Evolutionary conservation across 169 alveolate genomes (phyloP).

Genomic region (Cyclospora cayetanensis): DNA sequence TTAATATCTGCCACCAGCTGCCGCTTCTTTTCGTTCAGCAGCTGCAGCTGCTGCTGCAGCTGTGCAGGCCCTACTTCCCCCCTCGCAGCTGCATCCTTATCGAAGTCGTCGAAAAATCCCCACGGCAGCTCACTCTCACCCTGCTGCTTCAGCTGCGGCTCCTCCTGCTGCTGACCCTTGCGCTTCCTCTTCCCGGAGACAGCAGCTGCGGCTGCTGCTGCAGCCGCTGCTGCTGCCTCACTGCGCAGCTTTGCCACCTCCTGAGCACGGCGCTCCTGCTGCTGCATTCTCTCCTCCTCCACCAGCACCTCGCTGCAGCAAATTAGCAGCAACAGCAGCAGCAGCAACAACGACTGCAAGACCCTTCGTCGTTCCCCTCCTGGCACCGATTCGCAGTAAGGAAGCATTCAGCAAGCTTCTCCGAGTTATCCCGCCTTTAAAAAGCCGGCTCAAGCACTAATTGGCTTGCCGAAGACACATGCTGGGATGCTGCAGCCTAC

Average conservation of each 20-base stretch:
- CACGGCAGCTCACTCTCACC: slow-evolving; percentile 25
- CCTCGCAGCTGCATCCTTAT: slow-evolving; percentile 45
- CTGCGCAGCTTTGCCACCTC: slow-evolving; percentile 43
- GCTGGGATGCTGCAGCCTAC: background rate
- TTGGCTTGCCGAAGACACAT: too few species aligned
- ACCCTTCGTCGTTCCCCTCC: too few species aligned
- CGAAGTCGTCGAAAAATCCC: slow-evolving; percentile 46
- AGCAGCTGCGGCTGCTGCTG: slow-evolving; percentile 34
- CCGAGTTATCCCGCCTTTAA: too few species aligned
- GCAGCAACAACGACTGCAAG: too few species aligned
- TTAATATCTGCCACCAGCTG: background rate
- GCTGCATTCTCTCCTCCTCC: slow-evolving; percentile 39
- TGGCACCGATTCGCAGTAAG: too few species aligned
- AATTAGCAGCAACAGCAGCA: background rate
- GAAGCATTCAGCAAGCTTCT: too few species aligned
- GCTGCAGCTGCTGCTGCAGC: slow-evolving; percentile 59
- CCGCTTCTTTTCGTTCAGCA: background rate
- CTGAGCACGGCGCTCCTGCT: slow-evolving; percentile 6
- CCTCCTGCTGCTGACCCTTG: background rate
- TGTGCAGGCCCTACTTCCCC: slow-evolving; percentile 8
- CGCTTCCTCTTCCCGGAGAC: background rate
- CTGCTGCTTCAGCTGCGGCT: slow-evolving; percentile 59
- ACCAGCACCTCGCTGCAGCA: slow-evolving; percentile 49
- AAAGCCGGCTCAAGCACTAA: too few species aligned
- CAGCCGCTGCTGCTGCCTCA: slow-evolving; percentile 56